phyloP scores from a whole-genome alignment of 2,329 filamentous ascomycete species.

The Zymoseptoria brevis region DNA sequence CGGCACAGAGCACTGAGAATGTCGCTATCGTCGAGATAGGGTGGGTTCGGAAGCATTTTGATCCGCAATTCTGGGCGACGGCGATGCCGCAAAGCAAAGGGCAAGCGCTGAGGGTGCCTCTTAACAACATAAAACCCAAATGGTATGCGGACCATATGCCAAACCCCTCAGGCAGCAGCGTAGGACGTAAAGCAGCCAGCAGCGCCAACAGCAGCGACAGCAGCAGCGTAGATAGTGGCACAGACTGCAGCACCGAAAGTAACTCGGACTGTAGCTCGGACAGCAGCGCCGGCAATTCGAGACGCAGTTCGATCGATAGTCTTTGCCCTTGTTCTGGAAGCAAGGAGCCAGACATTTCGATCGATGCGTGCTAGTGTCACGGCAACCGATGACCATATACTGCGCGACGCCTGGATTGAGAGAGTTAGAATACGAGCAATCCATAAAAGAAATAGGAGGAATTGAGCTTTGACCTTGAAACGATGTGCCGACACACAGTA shows the following conservation, averaged over 20 bases:
- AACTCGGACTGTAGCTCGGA: not conserved
- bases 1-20: not conserved
- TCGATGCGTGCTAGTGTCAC: not conserved
- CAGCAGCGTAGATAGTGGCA: not conserved
- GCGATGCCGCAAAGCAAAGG: not conserved
- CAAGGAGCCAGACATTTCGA: not conserved
- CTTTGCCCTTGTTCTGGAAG: not conserved
- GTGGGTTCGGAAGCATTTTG: not conserved
- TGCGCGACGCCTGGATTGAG: too few relatives aligned
- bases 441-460: not conserved
- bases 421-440: not conserved
- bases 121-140: not conserved
- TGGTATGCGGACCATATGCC: not conserved
- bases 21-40: not conserved
- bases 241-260: too few relatives aligned
- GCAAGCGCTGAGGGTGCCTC: not conserved
- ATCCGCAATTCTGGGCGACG: not conserved
- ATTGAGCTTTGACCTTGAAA: not conserved
- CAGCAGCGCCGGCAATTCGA: not conserved
- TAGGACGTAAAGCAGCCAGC: not conserved
- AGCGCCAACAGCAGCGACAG: not conserved
- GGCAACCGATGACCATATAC: too few relatives aligned
- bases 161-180: not conserved
- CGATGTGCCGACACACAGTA: not conserved
- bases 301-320: not conserved